Evolutionary conservation across 306 rosid genomes (phyloP).

Genomic region (Vicia faba): DNA sequence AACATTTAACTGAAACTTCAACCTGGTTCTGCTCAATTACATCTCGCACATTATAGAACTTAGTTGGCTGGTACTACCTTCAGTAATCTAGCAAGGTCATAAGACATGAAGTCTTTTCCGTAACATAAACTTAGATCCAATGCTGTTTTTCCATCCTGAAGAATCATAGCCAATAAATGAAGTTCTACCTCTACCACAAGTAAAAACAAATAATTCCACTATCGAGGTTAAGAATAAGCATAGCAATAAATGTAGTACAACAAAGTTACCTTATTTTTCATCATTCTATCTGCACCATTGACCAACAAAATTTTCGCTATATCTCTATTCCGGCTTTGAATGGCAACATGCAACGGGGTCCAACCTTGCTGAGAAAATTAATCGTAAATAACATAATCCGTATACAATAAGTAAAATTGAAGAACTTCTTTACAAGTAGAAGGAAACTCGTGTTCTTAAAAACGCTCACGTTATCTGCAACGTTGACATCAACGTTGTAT

Average conservation of each 20-base stretch:
- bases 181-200: slow-evolving; percentile 27
- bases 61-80: slow-evolving; percentile 55
- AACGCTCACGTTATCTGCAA: slow-evolving; percentile 69
- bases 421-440: slow-evolving; percentile 7
- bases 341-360: slow-evolving; percentile 90
- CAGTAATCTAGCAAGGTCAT: slow-evolving; percentile 73
- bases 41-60: slow-evolving; percentile 43
- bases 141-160: slow-evolving; percentile 88
- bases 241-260: slow-evolving; percentile 21
- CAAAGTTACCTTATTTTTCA: slow-evolving; percentile 72
- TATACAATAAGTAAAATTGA: background rate
- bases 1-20: slow-evolving; percentile 16
- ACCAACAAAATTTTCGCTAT: slow-evolving; percentile 78
- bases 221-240: slow-evolving; percentile 10
- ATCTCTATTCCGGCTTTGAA: slow-evolving; percentile 85
- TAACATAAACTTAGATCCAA: slow-evolving; percentile 79
- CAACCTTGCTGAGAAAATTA: slow-evolving; percentile 73
- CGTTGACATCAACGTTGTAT: slow-evolving; percentile 75
- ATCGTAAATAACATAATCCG: slow-evolving; percentile 15
- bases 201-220: background rate
- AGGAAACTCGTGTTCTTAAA: background rate
- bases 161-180: slow-evolving; percentile 40
- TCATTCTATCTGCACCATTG: slow-evolving; percentile 76
- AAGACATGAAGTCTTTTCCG: slow-evolving; percentile 89
- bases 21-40: slow-evolving; percentile 13